A percentile compares a stretch with the other conserved stretches of the same genome.
Conservation (phyloP, 2,329 filamentous ascomycete genomes). For the Xylariales sp. region DNA sequence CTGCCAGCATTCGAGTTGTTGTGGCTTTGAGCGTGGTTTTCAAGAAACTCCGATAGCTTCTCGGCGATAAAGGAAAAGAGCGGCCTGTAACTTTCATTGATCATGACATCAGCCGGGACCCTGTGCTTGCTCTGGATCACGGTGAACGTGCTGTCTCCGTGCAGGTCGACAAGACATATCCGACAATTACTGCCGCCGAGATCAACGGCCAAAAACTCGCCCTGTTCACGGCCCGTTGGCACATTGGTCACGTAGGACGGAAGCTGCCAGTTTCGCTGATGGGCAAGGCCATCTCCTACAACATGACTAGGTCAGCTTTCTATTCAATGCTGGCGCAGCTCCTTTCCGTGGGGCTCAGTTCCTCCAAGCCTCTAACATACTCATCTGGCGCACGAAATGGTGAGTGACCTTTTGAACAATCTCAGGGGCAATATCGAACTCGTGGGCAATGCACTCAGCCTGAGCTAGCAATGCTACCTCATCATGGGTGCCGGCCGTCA, state of each 20-base stretch:
- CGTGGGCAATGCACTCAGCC: constrained; percentile 6
- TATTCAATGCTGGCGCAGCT: no score
- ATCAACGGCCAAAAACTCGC: constrained; percentile 26
- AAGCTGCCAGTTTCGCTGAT: constrained; percentile 57
- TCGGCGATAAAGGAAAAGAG: constrained; percentile 72
- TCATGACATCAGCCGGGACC: constrained; percentile 17
- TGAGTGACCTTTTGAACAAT: constrained; percentile 11
- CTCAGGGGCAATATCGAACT: constrained; percentile 7
- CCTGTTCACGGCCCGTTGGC: constrained; percentile 75
- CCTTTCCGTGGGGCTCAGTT: not conserved
- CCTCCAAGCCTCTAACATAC: constrained; percentile 7
- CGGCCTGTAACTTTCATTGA: constrained; percentile 37
- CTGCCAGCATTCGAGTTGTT: no score
- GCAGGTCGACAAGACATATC: constrained; percentile 25
- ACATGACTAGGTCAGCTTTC: no score
- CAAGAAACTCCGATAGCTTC: constrained; percentile 66
- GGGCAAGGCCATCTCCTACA: not conserved
- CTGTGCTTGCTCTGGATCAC: constrained; percentile 53
- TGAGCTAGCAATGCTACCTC: constrained; percentile 2
- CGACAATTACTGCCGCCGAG: constrained; percentile 29
- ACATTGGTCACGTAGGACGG: constrained; percentile 74
- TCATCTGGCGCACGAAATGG: constrained; percentile 15
- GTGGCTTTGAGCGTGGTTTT: constrained; percentile 44
- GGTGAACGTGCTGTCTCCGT: constrained; percentile 65
- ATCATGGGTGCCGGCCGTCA: not conserved